These are phyloP conservation scores for Fraxinus cuspidata DNA, from an alignment of 257 asterid genomes.

Conservation along the genomic window DNA sequence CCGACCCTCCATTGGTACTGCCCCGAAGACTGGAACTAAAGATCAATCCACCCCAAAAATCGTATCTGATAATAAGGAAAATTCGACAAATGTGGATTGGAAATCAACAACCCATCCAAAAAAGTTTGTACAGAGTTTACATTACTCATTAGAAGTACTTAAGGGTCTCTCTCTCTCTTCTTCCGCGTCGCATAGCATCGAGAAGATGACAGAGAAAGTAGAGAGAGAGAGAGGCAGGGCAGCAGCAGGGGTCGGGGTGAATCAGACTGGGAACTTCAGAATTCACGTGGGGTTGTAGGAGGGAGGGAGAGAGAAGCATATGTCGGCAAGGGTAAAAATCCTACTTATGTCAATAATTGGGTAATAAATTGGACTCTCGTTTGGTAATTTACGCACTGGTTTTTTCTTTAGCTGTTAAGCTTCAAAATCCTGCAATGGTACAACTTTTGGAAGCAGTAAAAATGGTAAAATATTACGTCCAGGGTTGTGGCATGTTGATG, in stretches of 20 bases:
- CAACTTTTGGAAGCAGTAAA: slow-evolving; percentile 13
- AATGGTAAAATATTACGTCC: not conserved
- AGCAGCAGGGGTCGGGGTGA: not conserved
- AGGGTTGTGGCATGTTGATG: no score
- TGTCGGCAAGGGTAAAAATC: slow-evolving; percentile 13
- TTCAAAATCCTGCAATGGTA: slow-evolving; percentile 3
- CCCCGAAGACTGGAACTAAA: slow-evolving; percentile 71
- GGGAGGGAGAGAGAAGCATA: not conserved
- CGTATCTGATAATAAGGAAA: no score
- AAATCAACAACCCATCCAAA: not conserved
- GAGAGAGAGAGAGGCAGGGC: not conserved
- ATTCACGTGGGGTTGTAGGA: slow-evolving; percentile 12
- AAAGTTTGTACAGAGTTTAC: slow-evolving; percentile 48
- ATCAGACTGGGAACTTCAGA: not conserved
- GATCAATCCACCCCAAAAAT: not conserved
- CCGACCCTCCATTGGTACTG: slow-evolving; percentile 82
- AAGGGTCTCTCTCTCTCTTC: not conserved
- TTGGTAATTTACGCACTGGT: not conserved
- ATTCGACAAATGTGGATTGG: no score
- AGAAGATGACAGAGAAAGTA: slow-evolving; percentile 15
- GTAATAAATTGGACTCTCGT: not conserved
- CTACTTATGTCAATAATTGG: not conserved
- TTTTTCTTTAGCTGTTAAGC: not conserved
- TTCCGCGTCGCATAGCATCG: not conserved
- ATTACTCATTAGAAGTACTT: not conserved